Evolutionary conservation across 1,284 basidiomycete genomes (phyloP), one percentile per base, ranked within the genome.

Genomic region (Coniophora puteana): DNA sequence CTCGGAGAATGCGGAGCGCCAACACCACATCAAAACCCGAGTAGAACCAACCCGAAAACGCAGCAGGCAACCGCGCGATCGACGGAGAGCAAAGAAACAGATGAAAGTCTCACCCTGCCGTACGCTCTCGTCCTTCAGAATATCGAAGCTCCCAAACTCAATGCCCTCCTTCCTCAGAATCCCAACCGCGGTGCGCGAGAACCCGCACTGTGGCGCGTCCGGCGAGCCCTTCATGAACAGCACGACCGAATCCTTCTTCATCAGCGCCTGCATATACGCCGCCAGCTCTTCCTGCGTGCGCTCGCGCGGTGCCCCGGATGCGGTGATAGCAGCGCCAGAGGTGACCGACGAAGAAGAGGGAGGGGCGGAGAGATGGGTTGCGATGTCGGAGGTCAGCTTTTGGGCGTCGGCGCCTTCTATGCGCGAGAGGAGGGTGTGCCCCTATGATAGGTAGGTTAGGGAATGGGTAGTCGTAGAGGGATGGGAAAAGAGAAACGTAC

Each of bases 151-250:
- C 47, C 83, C 74, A 53, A 93, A 78, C 57, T 81, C 74, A 1
- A 97, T 83, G 3, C 78, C 76, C 51, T 93, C 82, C 2, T 94
- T 81, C 55, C 84, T 83, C 50, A 98, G 71, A 43, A 98, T 77
- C 51, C 82, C 82, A 22, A 86, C 76, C 2, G 95, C 93, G 42
- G 90, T 90, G 47, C 89, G 73, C 11, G 92, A 95, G 72, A 98
- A 99, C 12, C 95, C 95, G 55, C 95, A 96, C 42, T 86, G 81
- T 11, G 93, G 95, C 6, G 70, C 72, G 32, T 88, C 80, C 0
- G 93, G 93, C 42, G 72, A 77, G 27, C 95, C 96, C 68, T 99
- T 99, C 94, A 99, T 99, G 76, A 99, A 98, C 43, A 99, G 66
- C 42, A 99, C 91, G 8, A 98, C 79, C 10, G 65, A 65, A 59